A percentile compares a stretch with the other conserved stretches of the same genome.
phyloP scores from a whole-genome alignment of 768 basidiomycete genomes.

The Coprinopsis marcescibilis region DNA sequence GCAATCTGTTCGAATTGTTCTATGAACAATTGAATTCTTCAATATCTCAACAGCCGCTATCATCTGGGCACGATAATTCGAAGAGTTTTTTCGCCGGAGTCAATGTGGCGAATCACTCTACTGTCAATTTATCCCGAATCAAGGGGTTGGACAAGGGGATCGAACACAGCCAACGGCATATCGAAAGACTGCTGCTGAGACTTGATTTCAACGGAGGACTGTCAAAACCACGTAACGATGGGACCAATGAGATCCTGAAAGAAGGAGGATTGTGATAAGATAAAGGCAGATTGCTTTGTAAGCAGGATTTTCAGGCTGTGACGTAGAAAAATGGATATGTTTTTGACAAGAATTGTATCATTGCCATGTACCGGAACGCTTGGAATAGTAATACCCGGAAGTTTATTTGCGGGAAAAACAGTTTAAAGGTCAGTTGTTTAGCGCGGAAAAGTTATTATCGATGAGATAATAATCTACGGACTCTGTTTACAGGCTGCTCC shows the following conservation, averaged over 20 bases:
- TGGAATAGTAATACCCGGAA: conserved; percentile 3
- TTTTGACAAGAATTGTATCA: neutral
- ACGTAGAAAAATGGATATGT: conserved; percentile 7
- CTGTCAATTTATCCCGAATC: conserved; percentile 45
- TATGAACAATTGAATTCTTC: conserved; percentile 75
- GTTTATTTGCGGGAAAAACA: neutral
- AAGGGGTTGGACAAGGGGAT: conserved; percentile 49
- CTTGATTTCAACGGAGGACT: conserved; percentile 82
- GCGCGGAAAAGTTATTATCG: conserved; percentile 8
- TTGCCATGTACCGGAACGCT: conserved; percentile 4
- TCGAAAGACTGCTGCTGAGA: conserved; percentile 76
- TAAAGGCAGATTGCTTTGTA: conserved; percentile 2
- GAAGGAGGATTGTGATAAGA: conserved; percentile 31
- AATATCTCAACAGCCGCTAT: conserved; percentile 69
- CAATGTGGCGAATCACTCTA: conserved; percentile 49
- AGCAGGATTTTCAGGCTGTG: neutral
- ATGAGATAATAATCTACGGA: conserved; percentile 8
- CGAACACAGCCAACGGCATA: conserved; percentile 68
- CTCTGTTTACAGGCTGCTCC: conserved; percentile 17
- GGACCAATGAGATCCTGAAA: conserved; percentile 34
- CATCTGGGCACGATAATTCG: conserved; percentile 58
- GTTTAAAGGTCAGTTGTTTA: conserved; percentile 1
- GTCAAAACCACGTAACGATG: conserved; percentile 40
- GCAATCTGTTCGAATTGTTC: conserved; percentile 62
- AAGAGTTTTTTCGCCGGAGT: conserved; percentile 62